Evolutionary conservation across 305 asterid species (phyloP), one percentile per base, ranked within the genome.

Genomic region (Fraxinus nigra): DNA sequence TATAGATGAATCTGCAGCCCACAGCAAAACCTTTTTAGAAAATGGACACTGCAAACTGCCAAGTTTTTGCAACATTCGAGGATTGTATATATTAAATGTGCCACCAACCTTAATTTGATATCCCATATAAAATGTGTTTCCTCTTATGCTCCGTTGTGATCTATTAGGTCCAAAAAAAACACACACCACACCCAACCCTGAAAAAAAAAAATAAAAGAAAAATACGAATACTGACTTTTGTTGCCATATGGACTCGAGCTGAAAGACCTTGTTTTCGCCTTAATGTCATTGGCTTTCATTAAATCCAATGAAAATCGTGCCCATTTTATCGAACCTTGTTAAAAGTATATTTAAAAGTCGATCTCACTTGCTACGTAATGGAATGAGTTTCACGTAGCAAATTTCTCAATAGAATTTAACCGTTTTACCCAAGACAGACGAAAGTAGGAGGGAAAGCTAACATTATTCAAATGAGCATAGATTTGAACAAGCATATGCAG

Each of bases 1-100:
- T 82, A 24, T 83, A 79, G 83, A 85, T 82, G 87, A 80, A 82
- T 43, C 82, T 78, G 59, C 28, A 67, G 87, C 86, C 85, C 89
- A 84, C 82, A 73, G 85, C 79, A 63, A 40, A 63, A 5, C 14
- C 65, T 7, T 79, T 51, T 26, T 72, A 70, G 54, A 77, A 56
- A 56, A 77, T 0, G 26, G 11, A 20, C 72, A 20, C 2, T 1
- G 34, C 72, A 24, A 63, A 18, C 34, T 63, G 72, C 72, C 72
- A 63, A 24, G 72, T 24, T 63, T 24, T 8, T 24, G 72, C 72
- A 2, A 20, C 24, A 8, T 22, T 20, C 34, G 34, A 24, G 72
- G 32, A 22, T 61, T 61, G 6, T 61, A 61, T 18, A 61, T 18
- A 61, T 63, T 20, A 63, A 7, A 63, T 59, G 3, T 59, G 13